Evolutionary conservation across 2,329 filamentous ascomycete genomes (phyloP).

Genomic region (Periglandula ipomoeae): DNA sequence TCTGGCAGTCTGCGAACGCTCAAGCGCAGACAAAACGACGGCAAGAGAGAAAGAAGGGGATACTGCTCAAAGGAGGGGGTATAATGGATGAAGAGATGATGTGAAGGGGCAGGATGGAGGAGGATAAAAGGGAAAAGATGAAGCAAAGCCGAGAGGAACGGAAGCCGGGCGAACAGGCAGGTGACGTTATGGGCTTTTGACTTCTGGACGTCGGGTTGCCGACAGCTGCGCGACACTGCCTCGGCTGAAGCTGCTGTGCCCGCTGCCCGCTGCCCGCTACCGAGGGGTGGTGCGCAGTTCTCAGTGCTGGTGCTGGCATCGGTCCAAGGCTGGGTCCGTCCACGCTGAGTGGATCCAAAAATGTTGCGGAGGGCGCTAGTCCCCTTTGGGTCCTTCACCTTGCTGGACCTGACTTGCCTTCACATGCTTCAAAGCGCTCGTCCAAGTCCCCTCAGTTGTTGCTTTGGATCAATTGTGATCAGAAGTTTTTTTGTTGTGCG

Average conservation of each 20-base stretch:
- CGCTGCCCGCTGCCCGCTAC: constrained; percentile 12
- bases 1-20: not conserved
- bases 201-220: not conserved
- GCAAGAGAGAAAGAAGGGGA: constrained; percentile 3
- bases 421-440: constrained; percentile 18
- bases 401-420: constrained; percentile 10
- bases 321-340: too few species aligned
- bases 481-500: too few species aligned
- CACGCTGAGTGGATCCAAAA: too few species aligned
- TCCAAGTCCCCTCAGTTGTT: constrained; percentile 5
- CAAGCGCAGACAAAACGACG: constrained; percentile 7
- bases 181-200: constrained; percentile 3
- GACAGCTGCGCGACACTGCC: constrained; percentile 13
- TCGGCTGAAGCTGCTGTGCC: constrained; percentile 13
- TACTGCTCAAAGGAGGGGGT: not conserved
- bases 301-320: too few species aligned
- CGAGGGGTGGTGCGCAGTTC: constrained; percentile 18
- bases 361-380: constrained; percentile 17
- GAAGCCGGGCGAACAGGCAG: not conserved
- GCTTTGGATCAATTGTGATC: too few species aligned
- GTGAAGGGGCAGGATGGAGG: constrained; percentile 6
- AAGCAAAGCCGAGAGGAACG: not conserved
- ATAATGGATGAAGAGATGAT: constrained; percentile 5
- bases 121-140: constrained; percentile 3
- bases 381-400: constrained; percentile 10